Percentiles rank a stretch among this genome's conserved stretches.
These are phyloP conservation scores for Haplosporangium sp. DNA, from an alignment of 371 early-diverging fungal species.

Conservation along the genomic window DNA sequence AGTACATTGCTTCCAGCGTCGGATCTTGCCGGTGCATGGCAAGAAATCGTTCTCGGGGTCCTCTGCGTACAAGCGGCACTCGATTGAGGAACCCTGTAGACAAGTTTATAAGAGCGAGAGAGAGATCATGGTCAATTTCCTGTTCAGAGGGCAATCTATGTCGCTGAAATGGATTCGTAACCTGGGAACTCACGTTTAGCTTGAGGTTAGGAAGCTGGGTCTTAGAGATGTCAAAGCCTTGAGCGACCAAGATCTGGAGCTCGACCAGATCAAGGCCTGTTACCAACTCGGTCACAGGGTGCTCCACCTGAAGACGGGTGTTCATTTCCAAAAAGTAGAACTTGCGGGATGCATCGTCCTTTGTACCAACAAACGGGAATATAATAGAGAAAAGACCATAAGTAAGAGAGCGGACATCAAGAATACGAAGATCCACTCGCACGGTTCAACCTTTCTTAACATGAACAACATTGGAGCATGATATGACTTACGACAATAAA, in stretches of 20 bases:
- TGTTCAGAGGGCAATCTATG: not conserved
- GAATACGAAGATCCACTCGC: not conserved
- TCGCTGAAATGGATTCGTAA: no score
- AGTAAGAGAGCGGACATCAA: not conserved
- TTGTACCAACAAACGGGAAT: not conserved
- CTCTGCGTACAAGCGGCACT: constrained; percentile 87
- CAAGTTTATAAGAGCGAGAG: no score
- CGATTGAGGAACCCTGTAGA: constrained; percentile 81
- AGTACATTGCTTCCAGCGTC: constrained; percentile 54
- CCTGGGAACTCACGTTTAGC: constrained; percentile 45
- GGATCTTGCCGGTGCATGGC: constrained; percentile 56
- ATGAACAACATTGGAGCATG: not conserved
- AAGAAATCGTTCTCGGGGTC: constrained; percentile 75
- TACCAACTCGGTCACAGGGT: constrained; percentile 95
- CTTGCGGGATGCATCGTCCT: constrained; percentile 69
- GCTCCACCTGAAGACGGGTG: constrained; percentile 93
- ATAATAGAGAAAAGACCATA: not conserved
- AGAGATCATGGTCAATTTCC: no score
- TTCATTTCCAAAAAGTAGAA: constrained; percentile 90
- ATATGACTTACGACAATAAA: constrained; percentile 71
- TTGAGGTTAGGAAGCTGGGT: constrained; percentile 57
- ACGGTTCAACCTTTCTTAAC: no score
- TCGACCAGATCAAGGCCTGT: constrained; percentile 97
- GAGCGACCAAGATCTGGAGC: constrained; percentile 79
- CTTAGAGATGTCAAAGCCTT: constrained; percentile 57